Conservation (phyloP, 345 rosid species). For the Dipteronia dyeriana region DNA sequence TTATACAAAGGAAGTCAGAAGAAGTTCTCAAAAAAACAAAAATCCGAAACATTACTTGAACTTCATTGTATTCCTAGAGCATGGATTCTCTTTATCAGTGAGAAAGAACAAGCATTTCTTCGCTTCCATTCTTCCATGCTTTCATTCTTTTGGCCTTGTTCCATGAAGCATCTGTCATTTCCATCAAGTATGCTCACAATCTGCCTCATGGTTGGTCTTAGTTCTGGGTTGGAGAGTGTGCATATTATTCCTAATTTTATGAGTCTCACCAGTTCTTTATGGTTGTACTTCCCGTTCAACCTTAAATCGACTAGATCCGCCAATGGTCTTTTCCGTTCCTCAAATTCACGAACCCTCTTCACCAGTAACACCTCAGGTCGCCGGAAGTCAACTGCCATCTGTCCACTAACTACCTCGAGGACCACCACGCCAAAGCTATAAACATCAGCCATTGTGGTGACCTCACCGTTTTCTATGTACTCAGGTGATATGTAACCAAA, state of each 20-base stretch:
- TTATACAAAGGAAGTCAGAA: constrained; percentile 6
- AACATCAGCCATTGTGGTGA: constrained; percentile 77
- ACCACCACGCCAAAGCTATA: constrained; percentile 89
- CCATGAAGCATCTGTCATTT: constrained; percentile 48
- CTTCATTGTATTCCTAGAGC: constrained; percentile 82
- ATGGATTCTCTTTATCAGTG: constrained; percentile 71
- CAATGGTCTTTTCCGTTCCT: constrained; percentile 45
- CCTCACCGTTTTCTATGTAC: constrained; percentile 85
- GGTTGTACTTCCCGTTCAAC: constrained; percentile 50
- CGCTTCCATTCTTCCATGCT: constrained; percentile 62
- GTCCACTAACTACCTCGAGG: constrained; percentile 89
- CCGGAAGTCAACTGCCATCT: constrained; percentile 80
- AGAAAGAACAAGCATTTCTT: constrained; percentile 58
- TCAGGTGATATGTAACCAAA: constrained; percentile 97
- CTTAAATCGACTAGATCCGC: constrained; percentile 60
- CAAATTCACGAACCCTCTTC: constrained; percentile 52
- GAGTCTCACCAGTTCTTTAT: constrained; percentile 51
- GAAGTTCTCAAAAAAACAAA: constrained; percentile 2
- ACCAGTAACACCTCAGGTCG: constrained; percentile 75
- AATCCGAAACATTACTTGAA: not conserved
- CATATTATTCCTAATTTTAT: constrained; percentile 72
- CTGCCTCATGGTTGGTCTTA: constrained; percentile 83
- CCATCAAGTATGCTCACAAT: constrained; percentile 86
- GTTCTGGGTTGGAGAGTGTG: constrained; percentile 68
- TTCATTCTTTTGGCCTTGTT: constrained; percentile 43